Evolutionary conservation across 768 basidiomycete species (phyloP).

Genomic region (Auricularia sp.): DNA sequence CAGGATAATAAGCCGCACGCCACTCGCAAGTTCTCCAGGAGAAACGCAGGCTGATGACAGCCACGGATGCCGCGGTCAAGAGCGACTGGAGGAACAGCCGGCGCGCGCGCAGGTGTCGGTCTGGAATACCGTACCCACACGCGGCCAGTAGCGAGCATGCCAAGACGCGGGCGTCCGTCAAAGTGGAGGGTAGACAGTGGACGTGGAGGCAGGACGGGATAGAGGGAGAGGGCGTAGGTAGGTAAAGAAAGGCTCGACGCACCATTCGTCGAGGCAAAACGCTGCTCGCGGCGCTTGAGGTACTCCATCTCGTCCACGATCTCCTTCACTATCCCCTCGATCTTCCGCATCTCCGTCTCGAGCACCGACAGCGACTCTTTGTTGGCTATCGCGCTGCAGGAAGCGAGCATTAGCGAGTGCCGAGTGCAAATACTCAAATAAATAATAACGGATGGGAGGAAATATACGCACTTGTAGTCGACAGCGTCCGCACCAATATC

Average conservation of each 20-base stretch:
- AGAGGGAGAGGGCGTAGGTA: no score
- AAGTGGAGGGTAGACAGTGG: no score
- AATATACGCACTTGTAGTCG: slow-evolving; percentile 84
- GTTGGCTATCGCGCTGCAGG: slow-evolving; percentile 85
- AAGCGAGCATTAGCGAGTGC: neutral
- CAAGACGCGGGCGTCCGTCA: no score
- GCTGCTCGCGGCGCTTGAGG: slow-evolving; percentile 80
- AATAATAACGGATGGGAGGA: neutral
- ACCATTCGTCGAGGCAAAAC: slow-evolving; percentile 86
- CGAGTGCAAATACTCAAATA: neutral
- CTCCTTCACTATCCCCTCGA: slow-evolving; percentile 91
- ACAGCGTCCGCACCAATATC: slow-evolving; percentile 98
- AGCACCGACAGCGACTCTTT: slow-evolving; percentile 92
- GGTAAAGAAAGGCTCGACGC: slow-evolving; percentile 25
- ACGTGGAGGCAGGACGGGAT: no score
- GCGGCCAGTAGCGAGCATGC: no score
- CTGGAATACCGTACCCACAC: no score
- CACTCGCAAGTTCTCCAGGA: no score
- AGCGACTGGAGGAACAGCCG: no score
- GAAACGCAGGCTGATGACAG: no score
- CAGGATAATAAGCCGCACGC: no score
- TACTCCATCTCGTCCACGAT: slow-evolving; percentile 89
- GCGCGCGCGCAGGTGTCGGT: no score
- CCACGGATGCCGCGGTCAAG: no score
- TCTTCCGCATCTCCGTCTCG: slow-evolving; percentile 96